Evolutionary conservation across 2,329 filamentous ascomycete species (phyloP).

Genomic region (Beauveria asiatica): DNA sequence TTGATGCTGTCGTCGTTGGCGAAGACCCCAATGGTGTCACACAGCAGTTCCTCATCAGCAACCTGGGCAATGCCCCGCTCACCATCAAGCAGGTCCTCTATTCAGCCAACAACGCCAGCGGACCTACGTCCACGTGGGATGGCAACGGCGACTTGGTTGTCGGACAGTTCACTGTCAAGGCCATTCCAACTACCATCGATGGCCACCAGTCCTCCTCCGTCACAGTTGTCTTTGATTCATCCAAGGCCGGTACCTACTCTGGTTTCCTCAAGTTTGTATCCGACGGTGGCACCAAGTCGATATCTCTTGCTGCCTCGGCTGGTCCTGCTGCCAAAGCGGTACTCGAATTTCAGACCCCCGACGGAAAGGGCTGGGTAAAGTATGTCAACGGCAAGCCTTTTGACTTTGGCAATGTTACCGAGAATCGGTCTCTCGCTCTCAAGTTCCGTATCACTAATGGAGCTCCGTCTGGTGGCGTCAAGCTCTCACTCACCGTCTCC

Average conservation of each 20-base stretch:
- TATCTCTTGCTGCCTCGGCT: conserved; percentile 40
- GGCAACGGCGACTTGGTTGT: conserved; percentile 28
- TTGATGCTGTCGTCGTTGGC: conserved; percentile 40
- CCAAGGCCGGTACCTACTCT: conserved; percentile 36
- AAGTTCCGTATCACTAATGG: conserved; percentile 46
- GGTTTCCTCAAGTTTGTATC: conserved; percentile 40
- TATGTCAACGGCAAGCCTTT: conserved; percentile 37
- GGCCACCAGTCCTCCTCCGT: conserved; percentile 32
- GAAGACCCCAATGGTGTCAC: conserved; percentile 27
- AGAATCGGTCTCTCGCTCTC: conserved; percentile 39
- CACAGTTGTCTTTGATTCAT: conserved; percentile 38
- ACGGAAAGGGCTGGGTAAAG: conserved; percentile 41
- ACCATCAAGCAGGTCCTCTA: conserved; percentile 36
- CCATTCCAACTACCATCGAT: conserved; percentile 36
- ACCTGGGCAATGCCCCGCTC: conserved; percentile 39
- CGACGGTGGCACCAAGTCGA: conserved; percentile 38
- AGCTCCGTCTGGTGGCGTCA: conserved; percentile 35
- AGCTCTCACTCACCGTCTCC: conserved; percentile 48
- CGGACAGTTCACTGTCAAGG: conserved; percentile 40
- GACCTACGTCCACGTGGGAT: conserved; percentile 34
- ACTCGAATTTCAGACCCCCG: conserved; percentile 45
- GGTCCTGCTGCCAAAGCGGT: conserved; percentile 40
- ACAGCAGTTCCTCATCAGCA: conserved; percentile 39
- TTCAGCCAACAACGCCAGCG: conserved; percentile 33
- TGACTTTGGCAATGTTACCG: conserved; percentile 46